phyloP scores from a whole-genome alignment of 78 protist genomes.

The Chrysochromulina parva region DNA sequence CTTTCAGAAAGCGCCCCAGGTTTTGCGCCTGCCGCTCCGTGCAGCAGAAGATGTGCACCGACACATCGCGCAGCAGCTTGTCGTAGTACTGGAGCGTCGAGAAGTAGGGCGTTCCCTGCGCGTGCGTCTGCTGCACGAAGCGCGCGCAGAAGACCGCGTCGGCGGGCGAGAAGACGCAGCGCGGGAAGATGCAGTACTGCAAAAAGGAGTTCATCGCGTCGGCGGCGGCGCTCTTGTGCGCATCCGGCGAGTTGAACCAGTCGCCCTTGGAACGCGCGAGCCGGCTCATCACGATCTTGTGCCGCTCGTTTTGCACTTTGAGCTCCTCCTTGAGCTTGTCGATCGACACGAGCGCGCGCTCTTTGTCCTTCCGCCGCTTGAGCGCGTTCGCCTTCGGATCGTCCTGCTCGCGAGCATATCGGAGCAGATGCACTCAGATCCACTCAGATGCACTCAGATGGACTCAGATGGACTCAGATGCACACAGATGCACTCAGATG shows the following conservation, averaged over 20 bases:
- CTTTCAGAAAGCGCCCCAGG: background rate
- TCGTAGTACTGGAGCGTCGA: slow-evolving; percentile 4
- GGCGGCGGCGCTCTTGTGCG: background rate
- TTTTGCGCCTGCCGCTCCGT: slow-evolving; percentile 18
- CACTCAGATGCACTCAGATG: too few species aligned
- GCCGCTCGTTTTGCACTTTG: background rate
- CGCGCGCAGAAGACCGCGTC: slow-evolving; percentile 25
- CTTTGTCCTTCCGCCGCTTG: background rate
- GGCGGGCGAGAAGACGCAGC: slow-evolving; percentile 16
- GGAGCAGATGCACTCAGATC: too few species aligned
- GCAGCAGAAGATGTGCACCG: slow-evolving; percentile 24
- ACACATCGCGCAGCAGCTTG: background rate
- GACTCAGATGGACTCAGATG: too few species aligned
- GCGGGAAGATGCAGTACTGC: slow-evolving; percentile 48
- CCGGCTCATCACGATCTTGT: background rate
- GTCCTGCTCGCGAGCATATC: too few species aligned
- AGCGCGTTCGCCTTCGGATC: background rate
- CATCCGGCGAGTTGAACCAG: background rate
- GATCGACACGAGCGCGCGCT: background rate
- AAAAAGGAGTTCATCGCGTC: background rate
- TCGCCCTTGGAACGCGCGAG: background rate
- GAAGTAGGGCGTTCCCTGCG: background rate
- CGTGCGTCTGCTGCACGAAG: background rate
- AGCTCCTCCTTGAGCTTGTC: slow-evolving; percentile 17
- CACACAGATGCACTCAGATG: too few species aligned